Evolutionary conservation across 2,329 filamentous ascomycete genomes (phyloP), one percentile per base, ranked within the genome.

Genomic region (Fusarium oxysporum): DNA sequence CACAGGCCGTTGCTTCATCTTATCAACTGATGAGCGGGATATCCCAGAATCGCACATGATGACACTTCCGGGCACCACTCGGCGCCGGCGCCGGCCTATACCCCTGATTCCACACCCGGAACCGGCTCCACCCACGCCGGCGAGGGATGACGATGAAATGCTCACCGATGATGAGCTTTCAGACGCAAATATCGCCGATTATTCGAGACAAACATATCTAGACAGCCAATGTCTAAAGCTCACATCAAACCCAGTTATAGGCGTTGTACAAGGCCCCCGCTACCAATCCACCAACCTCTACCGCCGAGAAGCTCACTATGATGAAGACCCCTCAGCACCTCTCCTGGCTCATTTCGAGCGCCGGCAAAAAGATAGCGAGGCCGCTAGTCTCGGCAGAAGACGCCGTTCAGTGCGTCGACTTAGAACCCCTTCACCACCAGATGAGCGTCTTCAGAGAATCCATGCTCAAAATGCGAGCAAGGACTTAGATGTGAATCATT

Each of bases 1-100:
- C 1, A 90, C 87, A 6, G 90, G 90, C 1, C 86, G 88, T 11
- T 84, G 92, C 0, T 90, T 88, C 65, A 74, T 91, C 2, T 77
- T 91, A 5, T 86, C 85, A 0, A 77, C 86, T 6, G 84, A 89
- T 62, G 82, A 86, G 23, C 83, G 84, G 16, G 82, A 85, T 37
- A 80, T 81, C 28, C 76, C 78, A 0, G 74, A 79, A 14, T 71
- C 78, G 2, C 76, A 82, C 25, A 82, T 84, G 50, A 72, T 83
- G 14, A 80, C 78, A 2, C 55, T 87, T 4, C 82, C 82, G 1
- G 79, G 81, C 4, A 76, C 76, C 7, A 71, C 78, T 17, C 82
- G 78, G 21, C 78, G 77, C 8, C 75, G 87, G 33, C 83, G 85
- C 11, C 83, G 83, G 2, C 88, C 88, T 0, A 83, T 82, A 21